phyloP scores from a whole-genome alignment of 768 basidiomycete genomes.

The Lactarius hengduanensis region DNA sequence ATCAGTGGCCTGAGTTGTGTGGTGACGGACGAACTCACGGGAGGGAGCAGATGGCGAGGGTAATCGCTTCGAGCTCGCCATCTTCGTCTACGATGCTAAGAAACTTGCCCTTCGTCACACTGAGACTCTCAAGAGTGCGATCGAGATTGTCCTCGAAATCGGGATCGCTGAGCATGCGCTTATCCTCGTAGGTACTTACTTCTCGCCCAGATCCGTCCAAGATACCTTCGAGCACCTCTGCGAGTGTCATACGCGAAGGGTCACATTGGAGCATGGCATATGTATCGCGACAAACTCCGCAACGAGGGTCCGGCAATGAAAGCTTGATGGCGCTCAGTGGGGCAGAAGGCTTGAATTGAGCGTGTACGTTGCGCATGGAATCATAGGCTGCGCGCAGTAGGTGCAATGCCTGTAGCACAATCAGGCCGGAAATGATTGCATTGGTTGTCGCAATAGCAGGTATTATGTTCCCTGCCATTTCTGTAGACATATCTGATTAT shows the following conservation, averaged over 20 bases:
- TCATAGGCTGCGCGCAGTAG: conserved; percentile 66
- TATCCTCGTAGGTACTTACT: conserved; percentile 81
- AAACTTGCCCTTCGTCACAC: conserved; percentile 81
- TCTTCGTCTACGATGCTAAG: conserved; percentile 89
- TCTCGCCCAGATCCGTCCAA: conserved; percentile 52
- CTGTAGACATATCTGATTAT: conserved; percentile 40
- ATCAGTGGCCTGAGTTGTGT: background rate
- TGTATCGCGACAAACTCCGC: conserved; percentile 84
- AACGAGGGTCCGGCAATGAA: conserved; percentile 68
- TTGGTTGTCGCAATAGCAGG: conserved; percentile 99
- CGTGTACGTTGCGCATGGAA: conserved; percentile 69
- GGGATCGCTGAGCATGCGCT: conserved; percentile 83
- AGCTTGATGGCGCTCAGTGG: conserved; percentile 72
- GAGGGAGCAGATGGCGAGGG: conserved; percentile 63
- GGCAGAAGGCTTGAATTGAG: conserved; percentile 73
- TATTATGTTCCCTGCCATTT: conserved; percentile 99
- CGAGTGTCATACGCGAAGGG: conserved; percentile 61
- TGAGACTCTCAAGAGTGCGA: conserved; percentile 77
- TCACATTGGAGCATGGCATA: conserved; percentile 78
- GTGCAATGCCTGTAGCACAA: conserved; percentile 90
- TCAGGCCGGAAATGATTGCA: conserved; percentile 92
- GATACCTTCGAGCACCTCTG: conserved; percentile 68
- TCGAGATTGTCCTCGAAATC: conserved; percentile 91
- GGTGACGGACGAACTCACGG: conserved; percentile 53
- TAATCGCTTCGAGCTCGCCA: conserved; percentile 67